Conservation (phyloP, 1,139 yeast species). For the Debaryomyces coudertii region DNA sequence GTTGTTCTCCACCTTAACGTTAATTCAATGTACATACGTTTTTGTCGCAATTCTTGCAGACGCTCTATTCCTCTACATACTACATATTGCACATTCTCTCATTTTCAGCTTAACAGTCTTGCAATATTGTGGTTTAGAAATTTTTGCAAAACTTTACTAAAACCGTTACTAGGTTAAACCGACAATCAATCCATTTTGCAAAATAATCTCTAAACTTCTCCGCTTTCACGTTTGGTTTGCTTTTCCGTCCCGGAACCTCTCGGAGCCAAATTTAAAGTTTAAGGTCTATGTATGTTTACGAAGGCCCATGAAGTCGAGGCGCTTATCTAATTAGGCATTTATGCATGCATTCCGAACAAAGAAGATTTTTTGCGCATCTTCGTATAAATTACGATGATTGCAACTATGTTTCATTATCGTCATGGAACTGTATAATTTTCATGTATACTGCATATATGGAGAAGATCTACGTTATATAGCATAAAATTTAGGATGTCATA, state of each 20-base stretch:
- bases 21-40: too few relatives aligned
- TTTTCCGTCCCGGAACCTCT: background rate
- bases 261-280: slow-evolving; percentile 3
- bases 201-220: too few relatives aligned
- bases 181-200: too few relatives aligned
- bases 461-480: background rate
- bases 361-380: background rate
- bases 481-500: too few relatives aligned
- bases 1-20: too few relatives aligned
- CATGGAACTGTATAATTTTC: background rate
- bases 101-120: too few relatives aligned
- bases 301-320: slow-evolving; percentile 1
- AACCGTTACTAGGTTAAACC: too few relatives aligned
- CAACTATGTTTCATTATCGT: slow-evolving; percentile 1
- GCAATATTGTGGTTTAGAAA: too few relatives aligned
- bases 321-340: background rate
- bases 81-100: too few relatives aligned
- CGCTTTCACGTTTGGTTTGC: background rate
- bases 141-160: too few relatives aligned
- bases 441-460: background rate
- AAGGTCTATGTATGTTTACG: slow-evolving; percentile 6
- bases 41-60: too few relatives aligned
- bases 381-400: slow-evolving; percentile 4
- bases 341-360: background rate
- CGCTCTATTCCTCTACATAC: too few relatives aligned